A percentile compares a stretch with the other conserved stretches of the same genome.
These are phyloP conservation scores for Erodium texanum DNA, from an alignment of 441 rosid species.

Conservation along the genomic window DNA sequence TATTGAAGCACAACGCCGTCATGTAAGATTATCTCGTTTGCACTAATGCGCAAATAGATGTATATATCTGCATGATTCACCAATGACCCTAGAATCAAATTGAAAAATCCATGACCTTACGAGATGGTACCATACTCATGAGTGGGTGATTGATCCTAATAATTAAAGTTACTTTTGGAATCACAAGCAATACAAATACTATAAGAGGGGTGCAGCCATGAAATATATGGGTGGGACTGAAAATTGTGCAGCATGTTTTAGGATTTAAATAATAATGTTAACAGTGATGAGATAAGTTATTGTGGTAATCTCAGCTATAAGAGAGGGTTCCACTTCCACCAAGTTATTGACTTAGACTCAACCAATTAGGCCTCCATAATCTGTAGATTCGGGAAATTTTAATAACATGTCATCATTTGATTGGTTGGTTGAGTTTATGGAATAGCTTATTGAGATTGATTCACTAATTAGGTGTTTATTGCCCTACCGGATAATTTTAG, in stretches of 20 bases:
- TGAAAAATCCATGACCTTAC: neutral
- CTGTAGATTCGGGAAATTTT: neutral
- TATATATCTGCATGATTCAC: neutral
- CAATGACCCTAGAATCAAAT: neutral
- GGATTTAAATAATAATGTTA: neutral
- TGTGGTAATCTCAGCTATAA: neutral
- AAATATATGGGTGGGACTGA: neutral
- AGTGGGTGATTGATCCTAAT: neutral
- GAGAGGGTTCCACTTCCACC: neutral
- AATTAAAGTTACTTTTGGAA: neutral
- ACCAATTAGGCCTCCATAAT: neutral
- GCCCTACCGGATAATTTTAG: neutral
- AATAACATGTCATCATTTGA: neutral
- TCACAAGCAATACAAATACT: neutral
- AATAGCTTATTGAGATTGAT: neutral
- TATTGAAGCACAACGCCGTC: conserved; percentile 68
- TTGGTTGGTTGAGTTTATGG: neutral
- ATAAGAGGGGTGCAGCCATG: neutral
- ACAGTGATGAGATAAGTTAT: neutral
- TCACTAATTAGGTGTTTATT: neutral
- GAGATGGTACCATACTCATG: neutral
- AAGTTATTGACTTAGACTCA: neutral
- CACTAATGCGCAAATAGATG: neutral
- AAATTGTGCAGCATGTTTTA: neutral
- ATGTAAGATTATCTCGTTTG: conserved; percentile 35